Evolutionary conservation across 148 eudicot species (phyloP).

Genomic region (Silene latifolia): DNA sequence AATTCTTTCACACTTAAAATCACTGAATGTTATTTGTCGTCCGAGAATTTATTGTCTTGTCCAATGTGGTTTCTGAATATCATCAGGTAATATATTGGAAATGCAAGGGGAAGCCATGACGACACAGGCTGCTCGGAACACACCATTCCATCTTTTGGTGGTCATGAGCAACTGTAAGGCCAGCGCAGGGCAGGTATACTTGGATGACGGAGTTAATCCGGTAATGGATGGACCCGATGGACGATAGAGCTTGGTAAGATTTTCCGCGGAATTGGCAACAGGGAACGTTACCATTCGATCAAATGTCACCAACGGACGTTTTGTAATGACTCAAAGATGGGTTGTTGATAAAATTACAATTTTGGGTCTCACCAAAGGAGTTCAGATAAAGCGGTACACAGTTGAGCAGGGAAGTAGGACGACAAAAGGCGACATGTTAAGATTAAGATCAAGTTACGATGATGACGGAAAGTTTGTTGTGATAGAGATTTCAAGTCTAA

Average conservation of each 20-base stretch:
- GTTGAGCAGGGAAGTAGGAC: conserved; percentile 11
- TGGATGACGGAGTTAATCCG: conserved; percentile 45
- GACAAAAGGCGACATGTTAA: conserved; percentile 4
- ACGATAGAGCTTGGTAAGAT: conserved; percentile 31
- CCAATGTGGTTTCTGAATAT: conserved; percentile 1
- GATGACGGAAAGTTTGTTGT: conserved; percentile 30
- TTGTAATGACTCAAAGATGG: conserved; percentile 36
- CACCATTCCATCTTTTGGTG: conserved; percentile 51
- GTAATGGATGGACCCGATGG: conserved; percentile 31
- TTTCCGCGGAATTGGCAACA: conserved; percentile 18
- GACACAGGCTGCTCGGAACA: conserved; percentile 37
- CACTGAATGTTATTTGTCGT: too few relatives aligned
- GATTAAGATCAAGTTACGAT: conserved; percentile 16
- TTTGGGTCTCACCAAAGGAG: conserved; percentile 36
- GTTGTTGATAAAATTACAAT: conserved; percentile 41
- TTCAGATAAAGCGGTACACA: conserved; percentile 12
- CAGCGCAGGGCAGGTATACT: conserved; percentile 38
- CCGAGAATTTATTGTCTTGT: too few relatives aligned
- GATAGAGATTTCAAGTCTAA: conserved; percentile 43
- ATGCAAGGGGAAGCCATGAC: conserved; percentile 53
- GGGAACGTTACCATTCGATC: conserved; percentile 24
- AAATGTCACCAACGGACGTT: conserved; percentile 32
- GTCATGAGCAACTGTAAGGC: conserved; percentile 21
- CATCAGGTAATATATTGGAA: conserved; percentile 39
- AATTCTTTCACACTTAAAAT: not conserved